These are phyloP conservation scores for Tolypocladium ovalisporum DNA, from an alignment of 2,329 filamentous ascomycete genomes.

Conservation along the genomic window DNA sequence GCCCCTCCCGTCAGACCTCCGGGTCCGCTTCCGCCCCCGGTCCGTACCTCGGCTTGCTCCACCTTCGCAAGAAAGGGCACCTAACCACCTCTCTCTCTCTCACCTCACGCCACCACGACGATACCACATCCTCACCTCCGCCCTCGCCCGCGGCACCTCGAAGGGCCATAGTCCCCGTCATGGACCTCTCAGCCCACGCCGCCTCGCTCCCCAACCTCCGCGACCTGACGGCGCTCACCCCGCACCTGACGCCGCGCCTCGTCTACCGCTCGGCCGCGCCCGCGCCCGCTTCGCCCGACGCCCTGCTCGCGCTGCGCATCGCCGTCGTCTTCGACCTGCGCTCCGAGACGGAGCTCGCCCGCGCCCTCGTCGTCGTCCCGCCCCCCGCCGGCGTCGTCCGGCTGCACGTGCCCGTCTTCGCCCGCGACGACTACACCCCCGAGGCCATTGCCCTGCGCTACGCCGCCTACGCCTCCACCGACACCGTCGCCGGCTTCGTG, in stretches of 20 bases:
- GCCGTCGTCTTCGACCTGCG: constrained; percentile 58
- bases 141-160: not conserved
- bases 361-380: constrained; percentile 10
- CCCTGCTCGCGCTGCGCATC: constrained; percentile 47
- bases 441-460: constrained; percentile 52
- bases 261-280: constrained; percentile 61
- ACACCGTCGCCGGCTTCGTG: constrained; percentile 48
- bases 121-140: not conserved
- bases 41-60: not conserved
- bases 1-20: not conserved
- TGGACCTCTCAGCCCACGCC: not conserved
- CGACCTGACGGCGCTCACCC: not conserved
- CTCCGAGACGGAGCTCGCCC: constrained; percentile 46
- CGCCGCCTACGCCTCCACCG: constrained; percentile 41
- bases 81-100: not conserved
- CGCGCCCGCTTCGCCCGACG: constrained; percentile 38
- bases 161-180: not conserved
- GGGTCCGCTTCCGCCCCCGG: not conserved
- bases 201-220: not conserved
- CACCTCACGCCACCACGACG: not conserved
- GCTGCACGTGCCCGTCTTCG: constrained; percentile 55
- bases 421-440: constrained; percentile 47
- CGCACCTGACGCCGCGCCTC: constrained; percentile 25
- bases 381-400: constrained; percentile 21
- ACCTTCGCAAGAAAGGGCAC: not conserved